These are phyloP conservation scores for Ophiocordyceps polyrhachis-furcata DNA, from an alignment of 2,329 filamentous ascomycete species.

Conservation along the genomic window DNA sequence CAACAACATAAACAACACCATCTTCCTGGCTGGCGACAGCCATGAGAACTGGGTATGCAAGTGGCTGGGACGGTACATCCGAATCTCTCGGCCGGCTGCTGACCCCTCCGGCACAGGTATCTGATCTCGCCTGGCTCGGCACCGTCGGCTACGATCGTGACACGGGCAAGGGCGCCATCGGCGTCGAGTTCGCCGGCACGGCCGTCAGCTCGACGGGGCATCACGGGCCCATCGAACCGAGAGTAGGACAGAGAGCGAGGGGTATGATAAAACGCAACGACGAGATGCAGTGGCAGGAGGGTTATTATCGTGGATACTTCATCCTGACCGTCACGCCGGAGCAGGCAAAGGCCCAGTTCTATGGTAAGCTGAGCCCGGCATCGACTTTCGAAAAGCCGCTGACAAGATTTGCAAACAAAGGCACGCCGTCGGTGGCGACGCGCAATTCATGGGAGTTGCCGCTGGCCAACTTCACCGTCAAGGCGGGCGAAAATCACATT, in stretches of 20 bases:
- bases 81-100: background rate
- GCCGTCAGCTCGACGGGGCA: slow-evolving; percentile 44
- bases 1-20: slow-evolving; percentile 52
- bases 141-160: slow-evolving; percentile 29
- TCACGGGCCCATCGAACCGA: slow-evolving; percentile 36
- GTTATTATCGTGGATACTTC: slow-evolving; percentile 59
- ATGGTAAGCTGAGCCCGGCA: slow-evolving; percentile 22
- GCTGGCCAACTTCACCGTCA: slow-evolving; percentile 52
- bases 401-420: slow-evolving; percentile 1
- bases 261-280: slow-evolving; percentile 30
- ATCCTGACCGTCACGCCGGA: slow-evolving; percentile 39
- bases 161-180: slow-evolving; percentile 36
- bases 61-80: background rate
- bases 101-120: slow-evolving; percentile 2
- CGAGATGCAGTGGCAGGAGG: slow-evolving; percentile 54
- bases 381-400: background rate
- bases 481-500: slow-evolving; percentile 40
- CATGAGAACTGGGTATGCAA: slow-evolving; percentile 43
- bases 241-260: slow-evolving; percentile 26
- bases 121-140: slow-evolving; percentile 39
- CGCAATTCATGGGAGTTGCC: slow-evolving; percentile 46
- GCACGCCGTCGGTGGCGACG: slow-evolving; percentile 33
- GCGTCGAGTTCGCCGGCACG: slow-evolving; percentile 47
- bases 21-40: slow-evolving; percentile 53
- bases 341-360: slow-evolving; percentile 43